A percentile compares a stretch with the other conserved stretches of the same genome.
Evolutionary conservation across 371 early-diverging fungal genomes (phyloP).

Genomic region (Mortierella sp.): DNA sequence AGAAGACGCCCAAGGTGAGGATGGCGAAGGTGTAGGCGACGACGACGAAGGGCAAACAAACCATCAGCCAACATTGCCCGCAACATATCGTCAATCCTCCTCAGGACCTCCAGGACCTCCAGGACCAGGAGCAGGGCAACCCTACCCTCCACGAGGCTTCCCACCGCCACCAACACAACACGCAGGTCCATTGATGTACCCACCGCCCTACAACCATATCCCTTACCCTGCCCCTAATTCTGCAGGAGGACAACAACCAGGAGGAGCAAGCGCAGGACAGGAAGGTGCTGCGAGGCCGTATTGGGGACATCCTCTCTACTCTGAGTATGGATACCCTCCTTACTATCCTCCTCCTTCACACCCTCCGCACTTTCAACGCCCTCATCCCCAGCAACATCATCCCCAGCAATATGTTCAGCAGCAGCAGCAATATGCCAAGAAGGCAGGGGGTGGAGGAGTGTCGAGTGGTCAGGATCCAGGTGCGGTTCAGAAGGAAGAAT

Average conservation of each 20-base stretch:
- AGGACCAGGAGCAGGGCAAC: background rate
- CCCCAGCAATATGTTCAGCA: background rate
- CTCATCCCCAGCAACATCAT: background rate
- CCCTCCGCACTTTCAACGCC: background rate
- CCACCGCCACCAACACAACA: background rate
- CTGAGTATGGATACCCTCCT: background rate
- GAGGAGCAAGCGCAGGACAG: too few relatives aligned
- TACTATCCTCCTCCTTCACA: background rate
- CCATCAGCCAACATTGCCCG: background rate
- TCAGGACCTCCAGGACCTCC: conserved; percentile 1
- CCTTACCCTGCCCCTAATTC: conserved; percentile 27
- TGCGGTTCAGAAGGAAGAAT: background rate
- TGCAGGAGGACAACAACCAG: background rate
- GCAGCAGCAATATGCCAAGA: background rate
- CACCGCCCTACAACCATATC: conserved; percentile 41
- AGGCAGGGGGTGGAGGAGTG: background rate
- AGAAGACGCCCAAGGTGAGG: background rate
- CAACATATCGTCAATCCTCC: background rate
- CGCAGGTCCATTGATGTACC: conserved; percentile 20
- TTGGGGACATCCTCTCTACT: background rate
- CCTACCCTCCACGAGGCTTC: background rate
- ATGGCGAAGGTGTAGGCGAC: background rate
- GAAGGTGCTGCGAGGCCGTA: background rate
- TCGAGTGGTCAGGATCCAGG: background rate
- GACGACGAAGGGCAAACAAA: background rate